Base-by-base conservation (phyloP, 495 filamentous ascomycete genomes). In the Penicillium egyptiacum region DNA sequence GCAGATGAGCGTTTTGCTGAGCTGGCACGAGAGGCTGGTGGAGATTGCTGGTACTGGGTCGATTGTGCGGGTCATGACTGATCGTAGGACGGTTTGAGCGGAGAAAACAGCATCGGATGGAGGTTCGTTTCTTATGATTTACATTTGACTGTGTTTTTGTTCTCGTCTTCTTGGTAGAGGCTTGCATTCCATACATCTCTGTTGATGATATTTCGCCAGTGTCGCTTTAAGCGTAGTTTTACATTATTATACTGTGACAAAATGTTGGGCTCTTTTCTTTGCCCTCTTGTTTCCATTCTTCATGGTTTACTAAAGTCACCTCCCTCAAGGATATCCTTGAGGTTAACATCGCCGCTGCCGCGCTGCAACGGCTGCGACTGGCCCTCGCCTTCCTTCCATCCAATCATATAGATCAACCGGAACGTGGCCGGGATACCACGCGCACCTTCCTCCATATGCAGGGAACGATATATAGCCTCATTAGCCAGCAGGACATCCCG, bases 11-110 rank as follows among this genome's bases (percentile, higher is more conserved):
- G 92, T 97, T 43, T 67, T 97, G 65, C 75, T 97, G 60, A 95
- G 88, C 68, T 97, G 92, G 92, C 92, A 96, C 66, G 92, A 97
- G 81, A 96, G 95, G 81, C 77, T 95, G 44, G 91, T 96, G 2
- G 92, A 96, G 63, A 83, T 97, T 62, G 86, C 90, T 19, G 92
- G 92, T 37, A 79, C 88, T 62, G 92, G 92, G 17, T 86, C 88
- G 71, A 93, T 97, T 75, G 87, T 91, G 59, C 79, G 92, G 60
- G 86, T 89, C 50, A 96, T 97, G 91, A 90, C 89, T 23, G 92
- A 97, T 79, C 86, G 90, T 72, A 80, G 92, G 69, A 96, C 86
- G 59, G 91, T 96, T 61, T 96, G 77, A 83, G 37, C 16, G 55
- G 51, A 62, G 17, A 55, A 22, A 50, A 56, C 49, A 45, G 35